A percentile compares a stretch with the other conserved stretches of the same genome.
Evolutionary conservation across 805 yeast genomes (phyloP).

Genomic region (Candida tibetensis): DNA sequence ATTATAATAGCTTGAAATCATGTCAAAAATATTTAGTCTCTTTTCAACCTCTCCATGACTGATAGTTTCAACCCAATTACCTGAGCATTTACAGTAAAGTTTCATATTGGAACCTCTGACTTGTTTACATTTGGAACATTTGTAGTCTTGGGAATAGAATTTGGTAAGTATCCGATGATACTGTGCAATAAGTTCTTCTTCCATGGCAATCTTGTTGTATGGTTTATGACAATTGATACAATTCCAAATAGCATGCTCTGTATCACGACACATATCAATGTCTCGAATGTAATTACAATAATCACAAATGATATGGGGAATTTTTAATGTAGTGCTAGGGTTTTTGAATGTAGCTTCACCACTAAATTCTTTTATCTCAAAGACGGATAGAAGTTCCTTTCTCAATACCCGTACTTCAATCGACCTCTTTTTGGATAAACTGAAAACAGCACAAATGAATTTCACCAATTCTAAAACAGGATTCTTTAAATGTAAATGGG

Average conservation of each 20-base stretch:
- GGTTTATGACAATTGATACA: constrained; percentile 66
- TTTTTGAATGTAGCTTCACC: constrained; percentile 67
- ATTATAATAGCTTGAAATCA: constrained; percentile 59
- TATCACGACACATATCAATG: constrained; percentile 78
- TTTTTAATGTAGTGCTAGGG: constrained; percentile 67
- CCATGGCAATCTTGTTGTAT: constrained; percentile 66
- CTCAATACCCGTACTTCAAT: constrained; percentile 75
- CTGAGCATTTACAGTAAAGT: constrained; percentile 82
- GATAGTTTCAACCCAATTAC: constrained; percentile 68
- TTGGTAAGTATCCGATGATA: constrained; percentile 52
- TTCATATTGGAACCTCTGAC: constrained; percentile 69
- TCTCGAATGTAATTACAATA: constrained; percentile 74
- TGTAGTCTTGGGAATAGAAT: constrained; percentile 76
- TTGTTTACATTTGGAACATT: constrained; percentile 72
- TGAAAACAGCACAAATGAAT: constrained; percentile 65
- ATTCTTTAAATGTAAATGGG: constrained; percentile 53
- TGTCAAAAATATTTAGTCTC: constrained; percentile 48
- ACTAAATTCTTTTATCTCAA: constrained; percentile 85
- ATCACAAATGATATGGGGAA: constrained; percentile 73
- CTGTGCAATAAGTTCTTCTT: constrained; percentile 73
- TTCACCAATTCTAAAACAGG: constrained; percentile 83
- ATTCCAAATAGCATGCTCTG: constrained; percentile 48
- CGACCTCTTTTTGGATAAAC: constrained; percentile 59
- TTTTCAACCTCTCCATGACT: constrained; percentile 42
- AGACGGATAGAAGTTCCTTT: constrained; percentile 64